Conservation (phyloP, 2,329 filamentous ascomycete species). For the Pseudogymnoascus sp. region DNA sequence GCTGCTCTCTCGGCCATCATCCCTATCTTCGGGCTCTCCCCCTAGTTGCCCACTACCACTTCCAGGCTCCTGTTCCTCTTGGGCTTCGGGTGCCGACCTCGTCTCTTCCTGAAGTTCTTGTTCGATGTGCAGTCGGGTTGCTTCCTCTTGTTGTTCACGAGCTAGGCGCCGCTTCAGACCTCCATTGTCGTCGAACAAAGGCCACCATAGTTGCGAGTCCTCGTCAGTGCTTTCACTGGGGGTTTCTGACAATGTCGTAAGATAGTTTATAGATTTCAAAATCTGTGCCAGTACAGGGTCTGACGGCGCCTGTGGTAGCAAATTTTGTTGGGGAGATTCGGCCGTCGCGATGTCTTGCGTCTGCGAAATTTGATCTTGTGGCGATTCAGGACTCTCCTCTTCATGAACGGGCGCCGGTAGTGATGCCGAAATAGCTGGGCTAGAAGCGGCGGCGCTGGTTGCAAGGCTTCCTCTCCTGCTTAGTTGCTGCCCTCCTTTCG, state of each 20-base stretch:
- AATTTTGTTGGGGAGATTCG: conserved; percentile 11
- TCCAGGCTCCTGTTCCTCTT: conserved; percentile 69
- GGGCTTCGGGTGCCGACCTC: conserved; percentile 38
- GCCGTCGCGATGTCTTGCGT: conserved; percentile 12
- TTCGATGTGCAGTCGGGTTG: conserved; percentile 45
- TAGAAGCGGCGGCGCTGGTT: conserved; percentile 73
- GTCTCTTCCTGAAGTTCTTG: conserved; percentile 46
- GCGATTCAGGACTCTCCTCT: conserved; percentile 36
- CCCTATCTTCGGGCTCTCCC: conserved; percentile 82
- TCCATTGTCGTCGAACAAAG: conserved; percentile 74
- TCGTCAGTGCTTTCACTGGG: conserved; percentile 23
- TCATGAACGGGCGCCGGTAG: conserved; percentile 47
- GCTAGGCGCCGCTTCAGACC: conserved; percentile 64
- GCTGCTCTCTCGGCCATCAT: conserved; percentile 40
- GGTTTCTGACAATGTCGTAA: conserved; percentile 14
- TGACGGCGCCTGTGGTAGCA: conserved; percentile 17
- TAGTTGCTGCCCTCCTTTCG: conserved; percentile 58
- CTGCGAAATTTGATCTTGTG: conserved; percentile 11
- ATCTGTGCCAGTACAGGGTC: conserved; percentile 32
- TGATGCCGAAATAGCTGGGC: conserved; percentile 63
- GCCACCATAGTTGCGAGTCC: conserved; percentile 27
- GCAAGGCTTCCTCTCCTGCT: conserved; percentile 71
- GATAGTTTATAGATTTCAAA: conserved; percentile 39
- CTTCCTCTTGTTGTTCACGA: conserved; percentile 58
- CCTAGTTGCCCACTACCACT: conserved; percentile 80